Evolutionary conservation across 768 basidiomycete species (phyloP), one percentile per base, ranked within the genome.

Genomic region (Tephrocybe sp.): DNA sequence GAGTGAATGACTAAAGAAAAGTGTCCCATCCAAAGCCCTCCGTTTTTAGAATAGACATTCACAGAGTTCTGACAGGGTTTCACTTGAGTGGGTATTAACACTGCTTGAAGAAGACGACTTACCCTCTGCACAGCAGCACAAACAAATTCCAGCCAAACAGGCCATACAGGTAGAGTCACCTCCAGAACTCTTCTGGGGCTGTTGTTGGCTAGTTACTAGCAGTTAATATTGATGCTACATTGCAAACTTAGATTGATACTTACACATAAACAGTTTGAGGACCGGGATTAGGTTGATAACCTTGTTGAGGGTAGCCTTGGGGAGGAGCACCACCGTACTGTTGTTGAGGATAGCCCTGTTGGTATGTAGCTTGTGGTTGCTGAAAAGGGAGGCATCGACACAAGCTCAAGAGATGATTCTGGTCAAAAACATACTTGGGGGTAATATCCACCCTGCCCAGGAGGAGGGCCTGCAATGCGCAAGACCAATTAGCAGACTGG

Each of bases 201-300:
- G 69, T 62, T 84, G 83, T 72, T 81, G 77, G n/a, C 70, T 74
- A 40, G 16, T 23, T 2, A 34, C 32, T n/a, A 23, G 1, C 41
- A 31, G 20, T 30, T 42, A 10, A 20, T 22, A 0, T 16, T 8
- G 7, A 31, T 2, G 5, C 39, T 22, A 3, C 35, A 40, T 34
- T n/a, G 11, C 11, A 42, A 23, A 12, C 38, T 3, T 14, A 43
- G 17, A 38, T 36, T 33, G 43, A 39, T 30, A 32, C 87, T 57
- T 62, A 90, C 89, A 90, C 86, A 62, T 89, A 87, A 46, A 92
- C 83, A 0, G 85, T 83, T 65, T 92, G 89, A 14, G 90, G 89
- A n/a, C 55, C 63, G 12, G 72, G 74, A 47, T 77, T 72, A 9
- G 72, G 68, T 39, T 72, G 75, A 57, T 82, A 83, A 14, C 83